Conservation (phyloP, 83 land plant genomes). For the Picea abies region DNA sequence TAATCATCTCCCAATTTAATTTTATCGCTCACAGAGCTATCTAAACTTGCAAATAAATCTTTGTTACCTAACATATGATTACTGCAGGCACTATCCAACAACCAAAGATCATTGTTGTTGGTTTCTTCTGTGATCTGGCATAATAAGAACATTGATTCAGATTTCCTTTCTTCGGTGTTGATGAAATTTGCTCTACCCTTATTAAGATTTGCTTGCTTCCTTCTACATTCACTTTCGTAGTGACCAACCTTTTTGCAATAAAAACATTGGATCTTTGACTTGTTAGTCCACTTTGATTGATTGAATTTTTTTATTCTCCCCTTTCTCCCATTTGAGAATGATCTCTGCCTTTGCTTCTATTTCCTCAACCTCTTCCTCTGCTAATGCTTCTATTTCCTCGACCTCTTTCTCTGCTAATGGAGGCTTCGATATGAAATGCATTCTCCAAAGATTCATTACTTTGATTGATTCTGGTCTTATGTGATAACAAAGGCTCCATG, state of each 20-base stretch:
- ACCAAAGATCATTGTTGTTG: too few species aligned
- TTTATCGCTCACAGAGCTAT: not conserved
- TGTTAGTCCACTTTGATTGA: not conserved
- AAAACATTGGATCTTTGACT: not conserved
- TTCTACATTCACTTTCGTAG: not conserved
- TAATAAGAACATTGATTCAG: too few species aligned
- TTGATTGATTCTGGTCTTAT: too few species aligned
- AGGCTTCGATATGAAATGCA: too few species aligned
- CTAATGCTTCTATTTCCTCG: not conserved
- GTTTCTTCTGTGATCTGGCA: not conserved
- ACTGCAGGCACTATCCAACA: too few species aligned
- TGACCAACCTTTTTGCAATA: not conserved
- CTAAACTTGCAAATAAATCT: not conserved
- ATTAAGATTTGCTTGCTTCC: not conserved
- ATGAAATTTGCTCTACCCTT: not conserved
- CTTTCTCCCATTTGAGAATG: not conserved
- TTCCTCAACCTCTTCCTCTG: too few species aligned
- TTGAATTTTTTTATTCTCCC: not conserved
- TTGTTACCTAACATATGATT: not conserved
- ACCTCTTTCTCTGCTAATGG: too few species aligned
- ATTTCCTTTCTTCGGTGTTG: too few species aligned
- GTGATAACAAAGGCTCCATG: too few species aligned
- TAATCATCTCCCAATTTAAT: not conserved
- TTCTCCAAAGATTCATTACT: not conserved
- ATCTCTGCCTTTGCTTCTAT: not conserved